phyloP scores from a whole-genome alignment of 2,329 filamentous ascomycete genomes.

The Lasiodiplodia sp. region DNA sequence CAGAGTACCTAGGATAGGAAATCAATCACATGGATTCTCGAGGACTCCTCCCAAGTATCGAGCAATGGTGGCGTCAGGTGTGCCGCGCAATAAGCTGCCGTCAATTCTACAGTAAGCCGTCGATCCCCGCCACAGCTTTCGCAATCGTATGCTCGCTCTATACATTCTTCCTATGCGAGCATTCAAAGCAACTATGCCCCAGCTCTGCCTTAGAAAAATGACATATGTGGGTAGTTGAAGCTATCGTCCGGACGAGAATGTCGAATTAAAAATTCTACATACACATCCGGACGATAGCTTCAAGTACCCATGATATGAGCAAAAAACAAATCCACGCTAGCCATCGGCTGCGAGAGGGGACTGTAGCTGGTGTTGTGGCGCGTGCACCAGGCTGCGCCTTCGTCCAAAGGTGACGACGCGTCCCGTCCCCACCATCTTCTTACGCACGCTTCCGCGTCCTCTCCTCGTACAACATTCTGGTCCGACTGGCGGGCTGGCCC shows the following conservation, averaged over 20 bases:
- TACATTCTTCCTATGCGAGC: too few relatives aligned
- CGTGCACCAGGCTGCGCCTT: slow-evolving; percentile 18
- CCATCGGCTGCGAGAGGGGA: too few relatives aligned
- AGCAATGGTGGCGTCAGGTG: background rate
- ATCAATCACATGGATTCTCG: background rate
- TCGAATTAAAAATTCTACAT: too few relatives aligned
- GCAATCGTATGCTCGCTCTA: background rate
- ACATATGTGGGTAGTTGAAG: too few relatives aligned
- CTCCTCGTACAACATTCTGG: background rate
- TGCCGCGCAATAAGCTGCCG: background rate
- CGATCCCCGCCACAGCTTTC: background rate
- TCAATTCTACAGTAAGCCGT: background rate
- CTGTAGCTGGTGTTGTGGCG: slow-evolving; percentile 10
- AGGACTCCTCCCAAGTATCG: background rate
- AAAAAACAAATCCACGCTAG: too few relatives aligned
- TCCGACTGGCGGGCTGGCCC: background rate
- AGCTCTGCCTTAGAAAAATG: too few relatives aligned
- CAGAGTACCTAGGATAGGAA: background rate
- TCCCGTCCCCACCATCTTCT: slow-evolving; percentile 6
- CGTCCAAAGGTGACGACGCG: slow-evolving; percentile 11
- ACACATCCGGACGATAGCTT: too few relatives aligned
- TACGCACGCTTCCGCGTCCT: slow-evolving; percentile 4
- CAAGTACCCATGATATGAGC: too few relatives aligned
- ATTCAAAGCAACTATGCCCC: too few relatives aligned
- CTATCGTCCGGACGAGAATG: too few relatives aligned